These are phyloP conservation scores for Astrocystis sublimbata DNA, from an alignment of 495 filamentous ascomycete genomes.

Conservation along the genomic window DNA sequence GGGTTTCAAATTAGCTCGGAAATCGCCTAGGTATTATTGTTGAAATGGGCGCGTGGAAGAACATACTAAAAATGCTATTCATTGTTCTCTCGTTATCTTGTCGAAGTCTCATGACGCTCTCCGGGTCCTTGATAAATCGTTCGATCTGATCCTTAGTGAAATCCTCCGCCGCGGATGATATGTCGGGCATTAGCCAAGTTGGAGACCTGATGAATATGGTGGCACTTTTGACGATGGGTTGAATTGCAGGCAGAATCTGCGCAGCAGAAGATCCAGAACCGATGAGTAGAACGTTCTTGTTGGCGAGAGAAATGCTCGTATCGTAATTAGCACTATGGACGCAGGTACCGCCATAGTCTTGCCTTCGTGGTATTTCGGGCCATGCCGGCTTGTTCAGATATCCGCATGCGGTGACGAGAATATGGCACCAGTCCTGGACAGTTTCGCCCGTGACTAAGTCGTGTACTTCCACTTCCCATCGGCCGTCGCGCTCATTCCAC, in stretches of 20 bases:
- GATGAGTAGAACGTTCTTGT: slow-evolving; percentile 55
- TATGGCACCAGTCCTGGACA: slow-evolving; percentile 44
- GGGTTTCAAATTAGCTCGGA: not conserved
- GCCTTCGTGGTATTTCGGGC: slow-evolving; percentile 56
- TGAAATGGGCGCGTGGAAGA: slow-evolving; percentile 13
- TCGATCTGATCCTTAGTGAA: slow-evolving; percentile 50
- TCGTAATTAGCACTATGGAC: slow-evolving; percentile 59
- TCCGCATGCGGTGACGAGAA: slow-evolving; percentile 52
- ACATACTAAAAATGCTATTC: slow-evolving; percentile 46
- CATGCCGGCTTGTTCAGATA: slow-evolving; percentile 49
- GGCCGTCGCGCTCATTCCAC: slow-evolving; percentile 42
- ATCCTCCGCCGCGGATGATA: slow-evolving; percentile 25
- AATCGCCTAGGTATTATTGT: not conserved
- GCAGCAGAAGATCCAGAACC: slow-evolving; percentile 54
- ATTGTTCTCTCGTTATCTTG: slow-evolving; percentile 52
- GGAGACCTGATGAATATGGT: slow-evolving; percentile 45
- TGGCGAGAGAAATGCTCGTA: slow-evolving; percentile 41
- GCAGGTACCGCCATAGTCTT: slow-evolving; percentile 55
- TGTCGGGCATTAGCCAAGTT: slow-evolving; percentile 46
- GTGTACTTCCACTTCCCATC: slow-evolving; percentile 48
- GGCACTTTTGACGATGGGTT: slow-evolving; percentile 45
- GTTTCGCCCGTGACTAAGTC: slow-evolving; percentile 34
- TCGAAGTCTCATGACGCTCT: slow-evolving; percentile 43
- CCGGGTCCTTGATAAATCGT: slow-evolving; percentile 44
- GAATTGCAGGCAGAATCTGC: slow-evolving; percentile 49